Percentiles rank a stretch among this genome's conserved stretches.
phyloP scores from a whole-genome alignment of 75 land plant species.

The Cryptomeria japonica region DNA sequence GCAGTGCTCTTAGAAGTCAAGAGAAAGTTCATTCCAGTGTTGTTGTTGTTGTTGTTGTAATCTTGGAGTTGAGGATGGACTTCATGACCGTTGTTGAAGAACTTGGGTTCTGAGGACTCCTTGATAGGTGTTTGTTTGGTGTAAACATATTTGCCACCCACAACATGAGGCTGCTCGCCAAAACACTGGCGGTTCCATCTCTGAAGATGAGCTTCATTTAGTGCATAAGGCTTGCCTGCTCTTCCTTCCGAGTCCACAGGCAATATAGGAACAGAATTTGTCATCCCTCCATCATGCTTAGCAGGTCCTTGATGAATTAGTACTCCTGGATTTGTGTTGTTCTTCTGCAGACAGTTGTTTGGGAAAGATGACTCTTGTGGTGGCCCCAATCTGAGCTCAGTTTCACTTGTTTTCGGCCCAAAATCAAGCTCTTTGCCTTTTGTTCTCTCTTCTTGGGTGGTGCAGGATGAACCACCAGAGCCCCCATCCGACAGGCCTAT shows the following conservation, averaged over 20 bases:
- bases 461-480: neutral
- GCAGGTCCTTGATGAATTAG: neutral
- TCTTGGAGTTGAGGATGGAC: slow-evolving; percentile 12
- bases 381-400: slow-evolving; percentile 15
- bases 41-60: neutral
- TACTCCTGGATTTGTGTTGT: neutral
- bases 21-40: slow-evolving; percentile 8
- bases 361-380: slow-evolving; percentile 6
- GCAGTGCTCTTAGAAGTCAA: neutral
- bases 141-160: neutral
- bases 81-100: slow-evolving; percentile 13
- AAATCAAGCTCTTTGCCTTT: slow-evolving; percentile 13
- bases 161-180: slow-evolving; percentile 4
- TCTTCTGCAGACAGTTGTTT: neutral
- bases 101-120: slow-evolving; percentile 12
- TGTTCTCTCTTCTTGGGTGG: slow-evolving; percentile 10
- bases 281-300: neutral
- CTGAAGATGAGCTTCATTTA: slow-evolving; percentile 9
- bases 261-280: slow-evolving; percentile 1
- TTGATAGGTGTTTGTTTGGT: slow-evolving; percentile 4
- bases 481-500: slow-evolving; percentile 13
- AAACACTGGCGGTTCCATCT: slow-evolving; percentile 13
- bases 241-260: slow-evolving; percentile 10
- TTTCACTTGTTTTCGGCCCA: slow-evolving; percentile 14
- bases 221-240: slow-evolving; percentile 7